Conservation (phyloP, 768 basidiomycete species). For the Fomitopsis serialis region DNA sequence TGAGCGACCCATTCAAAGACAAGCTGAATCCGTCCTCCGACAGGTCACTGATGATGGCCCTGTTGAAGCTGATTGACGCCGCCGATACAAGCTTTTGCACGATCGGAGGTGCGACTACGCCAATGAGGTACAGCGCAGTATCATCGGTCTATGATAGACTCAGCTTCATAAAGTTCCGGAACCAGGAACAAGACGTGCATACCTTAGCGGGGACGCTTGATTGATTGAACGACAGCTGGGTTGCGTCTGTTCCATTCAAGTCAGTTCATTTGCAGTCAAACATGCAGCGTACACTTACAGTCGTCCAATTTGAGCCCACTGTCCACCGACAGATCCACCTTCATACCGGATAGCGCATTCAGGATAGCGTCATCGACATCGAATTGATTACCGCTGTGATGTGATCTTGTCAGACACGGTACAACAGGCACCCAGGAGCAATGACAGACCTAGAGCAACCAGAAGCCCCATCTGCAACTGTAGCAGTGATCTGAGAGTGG, state of each 20-base stretch:
- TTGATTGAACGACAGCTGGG: slow-evolving; percentile 54
- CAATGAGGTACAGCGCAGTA: slow-evolving; percentile 60
- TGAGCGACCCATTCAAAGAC: slow-evolving; percentile 52
- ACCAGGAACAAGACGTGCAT: slow-evolving; percentile 13
- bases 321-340: slow-evolving; percentile 52
- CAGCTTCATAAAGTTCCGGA: slow-evolving; percentile 2
- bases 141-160: slow-evolving; percentile 43
- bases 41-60: slow-evolving; percentile 47
- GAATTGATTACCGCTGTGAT: slow-evolving; percentile 57
- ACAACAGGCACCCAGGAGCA: not conserved
- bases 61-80: slow-evolving; percentile 46
- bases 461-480: slow-evolving; percentile 45
- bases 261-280: not conserved
- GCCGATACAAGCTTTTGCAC: slow-evolving; percentile 60
- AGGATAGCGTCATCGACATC: slow-evolving; percentile 57
- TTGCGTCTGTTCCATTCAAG: slow-evolving; percentile 35
- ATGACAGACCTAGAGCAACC: slow-evolving; percentile 51
- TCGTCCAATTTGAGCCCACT: slow-evolving; percentile 58
- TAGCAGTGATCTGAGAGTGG: slow-evolving; percentile 41
- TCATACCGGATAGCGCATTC: slow-evolving; percentile 51
- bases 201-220: slow-evolving; percentile 50
- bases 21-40: slow-evolving; percentile 60
- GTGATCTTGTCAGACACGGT: not conserved
- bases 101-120: slow-evolving; percentile 63
- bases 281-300: slow-evolving; percentile 34